These are phyloP conservation scores for Albifimbria verrucaria DNA, from an alignment of 2,329 filamentous ascomycete species.

Conservation along the genomic window DNA sequence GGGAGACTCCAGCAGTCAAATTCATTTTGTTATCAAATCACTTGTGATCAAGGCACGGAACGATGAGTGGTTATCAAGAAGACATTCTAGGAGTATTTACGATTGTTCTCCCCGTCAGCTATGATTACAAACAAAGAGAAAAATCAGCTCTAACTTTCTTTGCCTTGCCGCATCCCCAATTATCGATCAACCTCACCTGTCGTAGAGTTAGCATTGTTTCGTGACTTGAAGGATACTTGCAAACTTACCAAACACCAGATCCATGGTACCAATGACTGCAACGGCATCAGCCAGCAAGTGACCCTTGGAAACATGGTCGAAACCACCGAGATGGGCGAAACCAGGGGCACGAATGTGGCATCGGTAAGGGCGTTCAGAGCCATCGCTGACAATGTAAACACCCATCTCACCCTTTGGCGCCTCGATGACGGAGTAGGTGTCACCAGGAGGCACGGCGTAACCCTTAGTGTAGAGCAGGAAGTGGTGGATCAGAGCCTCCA, in stretches of 20 bases:
- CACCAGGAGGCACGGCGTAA: slow-evolving; percentile 92
- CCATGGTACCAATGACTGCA: slow-evolving; percentile 89
- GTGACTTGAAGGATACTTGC: background rate
- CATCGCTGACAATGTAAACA: slow-evolving; percentile 93
- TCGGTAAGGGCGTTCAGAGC: slow-evolving; percentile 92
- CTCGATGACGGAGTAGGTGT: slow-evolving; percentile 97
- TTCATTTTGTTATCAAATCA: slow-evolving; percentile 20
- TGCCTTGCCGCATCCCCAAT: slow-evolving; percentile 18
- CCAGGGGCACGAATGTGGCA: slow-evolving; percentile 97
- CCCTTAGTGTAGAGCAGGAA: slow-evolving; percentile 99
- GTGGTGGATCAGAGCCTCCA: slow-evolving; percentile 99
- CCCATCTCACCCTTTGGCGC: slow-evolving; percentile 99
- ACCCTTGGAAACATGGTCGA: slow-evolving; percentile 89
- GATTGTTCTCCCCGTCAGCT: slow-evolving; percentile 31
- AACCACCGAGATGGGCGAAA: slow-evolving; percentile 90
- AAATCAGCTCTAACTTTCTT: slow-evolving; percentile 28
- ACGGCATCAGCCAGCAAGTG: slow-evolving; percentile 96
- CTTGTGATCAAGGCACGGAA: slow-evolving; percentile 18
- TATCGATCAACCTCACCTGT: slow-evolving; percentile 61
- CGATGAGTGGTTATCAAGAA: slow-evolving; percentile 22
- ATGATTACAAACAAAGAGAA: slow-evolving; percentile 39
- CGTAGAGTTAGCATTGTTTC: slow-evolving; percentile 33
- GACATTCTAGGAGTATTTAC: slow-evolving; percentile 34
- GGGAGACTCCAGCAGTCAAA: background rate
- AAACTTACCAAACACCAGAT: slow-evolving; percentile 78